Evolutionary conservation across 148 eudicot species (phyloP), one percentile per base, ranked within the genome.

Genomic region (Persicaria maculosa): DNA sequence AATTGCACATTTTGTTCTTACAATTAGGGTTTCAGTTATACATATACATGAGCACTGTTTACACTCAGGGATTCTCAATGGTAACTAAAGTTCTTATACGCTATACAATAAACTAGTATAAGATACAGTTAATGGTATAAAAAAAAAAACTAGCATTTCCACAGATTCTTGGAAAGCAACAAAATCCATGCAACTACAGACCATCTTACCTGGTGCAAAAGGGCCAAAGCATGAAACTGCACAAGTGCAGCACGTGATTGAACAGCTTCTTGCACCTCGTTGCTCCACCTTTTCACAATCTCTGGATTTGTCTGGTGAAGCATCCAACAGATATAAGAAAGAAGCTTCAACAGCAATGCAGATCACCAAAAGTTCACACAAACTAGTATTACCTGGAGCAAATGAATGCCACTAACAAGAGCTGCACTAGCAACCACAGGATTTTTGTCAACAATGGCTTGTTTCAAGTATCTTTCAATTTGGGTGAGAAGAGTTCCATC

Each of bases 381-480:
- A 0, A 65, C n/a, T 65, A 65, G 47, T 15, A 14, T 48, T 81
- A 93, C 98, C 96, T 93, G 98, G 76, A 93, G 91, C 85, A 93
- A 83, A 84, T 88, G 97, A 74, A 88, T 90, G 4, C 97, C 97
- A 76, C 98, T 91, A 72, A 91, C 97, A 79, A 94, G 89, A 58
- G 97, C 98, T 72, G 98, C 98, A 91, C 98, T 94, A 31, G 95
- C 90, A 86, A 91, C 97, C 73, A 91, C 96, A 74, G 97, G 97
- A 74, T 90, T 94, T 87, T 94, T 94, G 83, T 94, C 98, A 75
- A 91, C 97, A 70, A 91, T 86, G 52, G 98, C 98, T 79, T 94
- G 97, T 72, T 94, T 94, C 78, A 94, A 81, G 85, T 91, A 94
- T 80, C 98, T 91, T 84, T 93, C 97, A 17, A 93, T 93, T 85